Base-by-base conservation (phyloP, 805 yeast species). In the Spathaspora passalidarum region DNA sequence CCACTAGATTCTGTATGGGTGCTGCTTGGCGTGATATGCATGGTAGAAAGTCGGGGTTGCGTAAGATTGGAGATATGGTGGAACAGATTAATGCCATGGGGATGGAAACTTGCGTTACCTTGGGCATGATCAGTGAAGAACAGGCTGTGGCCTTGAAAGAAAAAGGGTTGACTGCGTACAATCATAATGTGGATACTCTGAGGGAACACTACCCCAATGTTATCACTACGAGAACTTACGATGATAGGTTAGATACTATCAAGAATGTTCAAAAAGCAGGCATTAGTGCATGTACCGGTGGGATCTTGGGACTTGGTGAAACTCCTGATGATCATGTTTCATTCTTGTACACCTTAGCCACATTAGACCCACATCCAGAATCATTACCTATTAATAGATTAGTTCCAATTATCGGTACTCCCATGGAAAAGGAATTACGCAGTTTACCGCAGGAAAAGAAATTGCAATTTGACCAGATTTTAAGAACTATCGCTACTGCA, bases 21-120 rank as follows among this genome's bases (percentile, higher is more conserved):
- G 88, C 92, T 9, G 94, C 94, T 2, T 87, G 92, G 94, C 75
- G 94, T 60, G 92, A 85, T 50, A 86, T 86, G 94, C 69, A 70
- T 41, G 92, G 94, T 14, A 70, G 94, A 41, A 86, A 84, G 61
- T 75, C 81, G 14, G 88, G 85, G 1, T 59, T 86, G 50, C 78
- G 74, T 48, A 78, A 70, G 49, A 84, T 86, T 46, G 68, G 79
- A 20, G 77, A 79, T 42, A 86, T 86, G 91, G 82, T 86, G 26
- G 60, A 68, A 22, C 75, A 68, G 46, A 82, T 86, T 42, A 81
- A 84, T 55, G 82, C 78, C 19, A 61, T 86, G 61, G 81, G 83
- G 0, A 69, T 87, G 80, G 94, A 87, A 60, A 79, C 84, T 11
- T 86, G 94, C 66, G 92, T 86, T 13, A 86, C 94, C 1, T 65